Base-by-base conservation (phyloP, 2,329 filamentous ascomycete genomes). In the Trichoderma polysporum region DNA sequence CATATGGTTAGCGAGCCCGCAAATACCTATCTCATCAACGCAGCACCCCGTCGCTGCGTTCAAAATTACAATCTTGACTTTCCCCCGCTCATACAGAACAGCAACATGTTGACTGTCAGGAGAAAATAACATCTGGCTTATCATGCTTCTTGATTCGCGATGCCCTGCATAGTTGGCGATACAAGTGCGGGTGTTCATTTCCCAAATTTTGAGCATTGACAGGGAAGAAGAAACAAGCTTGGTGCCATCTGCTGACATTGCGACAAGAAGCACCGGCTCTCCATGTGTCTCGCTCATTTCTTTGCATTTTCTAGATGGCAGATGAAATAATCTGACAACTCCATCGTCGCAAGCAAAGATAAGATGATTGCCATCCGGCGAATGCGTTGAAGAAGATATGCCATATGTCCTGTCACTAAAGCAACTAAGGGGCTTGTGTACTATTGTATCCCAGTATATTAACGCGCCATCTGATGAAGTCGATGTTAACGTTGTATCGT, bases 111-210 rank as follows among this genome's bases (percentile, higher is more conserved):
- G 47, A 1, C 8, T n/a, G 33, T 50, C 31, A 3, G 59, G 59
- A 2, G 66, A 67, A 33, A 67, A 67, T 0, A 58, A 3, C 5
- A 67, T 17, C 19, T 59, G n/a, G 37, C 29, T 52, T n/a, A 56
- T 2, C 1, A 2, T 0, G 5, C 22, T 17, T 15, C 10, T 31
- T 22, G n/a, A 7, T 13, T 13, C 29, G 12, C n/a, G n/a, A 3
- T 45, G 19, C 6, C 13, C 7, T 8, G n/a, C 7, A 4, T 27
- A 58, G 4, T 10, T 52, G 1, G 50, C 41, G 12, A 58, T 35
- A 25, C 33, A 52, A 1, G 27, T 15, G 4, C 9, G 2, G 3
- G 29, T 22, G 4, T 25, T 12, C 4, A 22, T 15, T 0, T 39
- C 35, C 57, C 57, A 67, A 22, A 67, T 63, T 10, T 25, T 53